phyloP scores from a whole-genome alignment of 805 yeast genomes.

The Wickerhamiella sergipiensis region DNA sequence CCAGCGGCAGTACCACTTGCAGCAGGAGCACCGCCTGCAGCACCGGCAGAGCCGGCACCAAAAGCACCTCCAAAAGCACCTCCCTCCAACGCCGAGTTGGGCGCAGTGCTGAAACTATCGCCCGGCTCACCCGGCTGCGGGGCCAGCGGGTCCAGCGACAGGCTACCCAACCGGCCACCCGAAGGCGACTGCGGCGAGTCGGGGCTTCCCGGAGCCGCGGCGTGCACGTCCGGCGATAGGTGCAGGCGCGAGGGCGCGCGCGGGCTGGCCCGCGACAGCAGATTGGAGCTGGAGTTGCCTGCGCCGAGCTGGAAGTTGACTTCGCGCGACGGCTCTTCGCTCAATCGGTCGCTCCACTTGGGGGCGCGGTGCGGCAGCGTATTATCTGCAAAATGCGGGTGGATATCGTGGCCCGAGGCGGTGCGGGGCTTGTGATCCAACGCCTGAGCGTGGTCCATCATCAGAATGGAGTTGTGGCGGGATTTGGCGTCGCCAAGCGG shows the following conservation, averaged over 20 bases:
- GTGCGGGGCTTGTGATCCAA: constrained; percentile 8
- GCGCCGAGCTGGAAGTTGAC: constrained; percentile 5
- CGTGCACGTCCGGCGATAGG: not conserved
- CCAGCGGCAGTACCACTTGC: no score
- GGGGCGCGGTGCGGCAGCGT: constrained; percentile 8
- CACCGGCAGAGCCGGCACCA: no score
- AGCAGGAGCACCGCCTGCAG: not conserved
- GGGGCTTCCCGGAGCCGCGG: not conserved
- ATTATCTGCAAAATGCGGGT: constrained; percentile 18
- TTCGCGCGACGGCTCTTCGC: constrained; percentile 3
- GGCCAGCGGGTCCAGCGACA: not conserved
- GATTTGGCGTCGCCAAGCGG: not conserved
- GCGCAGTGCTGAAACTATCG: not conserved
- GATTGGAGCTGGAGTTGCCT: constrained; percentile 7
- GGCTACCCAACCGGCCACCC: not conserved
- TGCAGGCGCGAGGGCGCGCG: not conserved
- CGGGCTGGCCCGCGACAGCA: constrained; percentile 1
- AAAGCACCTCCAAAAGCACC: no score
- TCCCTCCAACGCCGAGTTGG: not conserved
- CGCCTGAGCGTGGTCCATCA: constrained; percentile 8
- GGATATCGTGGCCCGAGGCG: constrained; percentile 8
- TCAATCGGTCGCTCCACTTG: not conserved
- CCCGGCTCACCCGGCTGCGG: constrained; percentile 1
- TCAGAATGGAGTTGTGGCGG: constrained; percentile 17
- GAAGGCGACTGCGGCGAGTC: not conserved